Evolutionary conservation across 805 yeast genomes (phyloP).

Genomic region (Scheffersomyces amazonensis): DNA sequence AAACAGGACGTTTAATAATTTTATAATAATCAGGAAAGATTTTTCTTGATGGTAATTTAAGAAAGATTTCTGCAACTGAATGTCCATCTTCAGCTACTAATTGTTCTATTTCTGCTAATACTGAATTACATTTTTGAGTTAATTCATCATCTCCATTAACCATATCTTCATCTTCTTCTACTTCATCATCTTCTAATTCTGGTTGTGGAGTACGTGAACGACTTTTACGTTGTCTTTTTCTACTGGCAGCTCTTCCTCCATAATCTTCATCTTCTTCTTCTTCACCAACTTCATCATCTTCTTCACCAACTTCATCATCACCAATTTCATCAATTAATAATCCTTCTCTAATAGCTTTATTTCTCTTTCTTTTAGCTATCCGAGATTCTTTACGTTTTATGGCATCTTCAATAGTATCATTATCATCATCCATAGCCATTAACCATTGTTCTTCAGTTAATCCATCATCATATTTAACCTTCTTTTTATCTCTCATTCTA

Average conservation of each 20-base stretch:
- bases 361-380: conserved; percentile 36
- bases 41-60: conserved; percentile 67
- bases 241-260: conserved; percentile 6
- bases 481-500: conserved; percentile 76
- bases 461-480: conserved; percentile 80
- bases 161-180: conserved; percentile 11
- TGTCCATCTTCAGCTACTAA: conserved; percentile 45
- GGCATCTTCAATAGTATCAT: conserved; percentile 61
- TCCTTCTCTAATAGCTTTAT: conserved; percentile 17
- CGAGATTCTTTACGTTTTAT: conserved; percentile 49
- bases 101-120: conserved; percentile 43
- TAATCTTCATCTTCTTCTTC: conserved; percentile 18
- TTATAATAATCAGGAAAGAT: conserved; percentile 84
- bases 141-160: conserved; percentile 14
- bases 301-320: conserved; percentile 23
- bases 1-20: conserved; percentile 57
- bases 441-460: conserved; percentile 94
- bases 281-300: conserved; percentile 21
- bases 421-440: conserved; percentile 73
- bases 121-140: conserved; percentile 21
- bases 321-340: conserved; percentile 19
- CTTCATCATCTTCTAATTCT: conserved; percentile 19
- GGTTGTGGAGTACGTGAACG: conserved; percentile 13
- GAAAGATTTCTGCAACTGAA: conserved; percentile 43
- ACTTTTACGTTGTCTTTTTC: conserved; percentile 16